Base-by-base conservation (phyloP, 2,329 filamentous ascomycete species). In the Talaromyces sp. region DNA sequence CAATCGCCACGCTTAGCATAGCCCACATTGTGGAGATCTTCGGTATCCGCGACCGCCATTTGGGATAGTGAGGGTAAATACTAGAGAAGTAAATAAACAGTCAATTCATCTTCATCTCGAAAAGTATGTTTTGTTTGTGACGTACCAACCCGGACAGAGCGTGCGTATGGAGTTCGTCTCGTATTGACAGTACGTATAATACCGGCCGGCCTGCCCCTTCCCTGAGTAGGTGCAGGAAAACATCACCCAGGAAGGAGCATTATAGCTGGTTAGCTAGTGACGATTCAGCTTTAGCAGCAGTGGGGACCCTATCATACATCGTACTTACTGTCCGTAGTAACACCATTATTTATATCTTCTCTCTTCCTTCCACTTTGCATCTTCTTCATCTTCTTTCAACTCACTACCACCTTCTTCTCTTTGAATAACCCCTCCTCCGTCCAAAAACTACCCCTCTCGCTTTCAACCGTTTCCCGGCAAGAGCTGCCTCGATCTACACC, bases 1-100 rank as follows among this genome's bases (percentile, higher is more conserved):
- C 57, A 58, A 56, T 56, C 45, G 45, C 45, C 45, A 48, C 45
- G 28, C 45, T 25, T 48, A 21, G 37, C 53, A 50, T 46, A 52
- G 53, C 59, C 57, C 56, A 56, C 21, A 36, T 65, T 58, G 65
- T 66, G 65, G 64, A 57, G 57, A 56, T 59, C 45, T 33, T 45
- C 52, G 17, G 43, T 56, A 31, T 43, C 46, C 33, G 53, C 53
- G 53, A 60, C 58, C 58, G 65, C 62, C 62, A 62, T 63, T 61
- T 63, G 37, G n/a, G n/a, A n/a, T n/a, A n/a, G n/a, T n/a, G n/a
- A n/a, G 22, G 6, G 28, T 33, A 48, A 48, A 48, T 48, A 21
- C 25, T 28, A 28, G 15, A n/a, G n/a, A 40, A 10, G 25, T 31
- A 46, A 46, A 46, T 48, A 21, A 48, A 48, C 45, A 21, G 43